These are phyloP conservation scores for Gossypium sturtianum DNA, from an alignment of 345 rosid species.

Conservation along the genomic window DNA sequence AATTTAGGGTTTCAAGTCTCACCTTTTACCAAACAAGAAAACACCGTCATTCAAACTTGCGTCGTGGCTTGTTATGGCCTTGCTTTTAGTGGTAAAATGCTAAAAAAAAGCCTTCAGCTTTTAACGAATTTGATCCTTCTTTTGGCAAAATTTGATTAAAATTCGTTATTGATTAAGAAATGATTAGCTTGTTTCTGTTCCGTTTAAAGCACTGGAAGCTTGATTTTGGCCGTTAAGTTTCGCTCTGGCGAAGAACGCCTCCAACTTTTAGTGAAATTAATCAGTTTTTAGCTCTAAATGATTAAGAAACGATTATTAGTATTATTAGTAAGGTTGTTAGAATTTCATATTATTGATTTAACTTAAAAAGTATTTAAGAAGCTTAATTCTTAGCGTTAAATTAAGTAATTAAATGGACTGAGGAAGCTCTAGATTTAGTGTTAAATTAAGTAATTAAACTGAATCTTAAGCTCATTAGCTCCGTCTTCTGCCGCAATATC, in stretches of 20 bases:
- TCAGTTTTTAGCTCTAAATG: too few relatives aligned
- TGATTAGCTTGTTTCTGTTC: not conserved
- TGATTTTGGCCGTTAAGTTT: not conserved
- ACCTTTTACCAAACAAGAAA: constrained; percentile 89
- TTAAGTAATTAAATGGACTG: not conserved
- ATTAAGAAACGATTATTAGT: not conserved
- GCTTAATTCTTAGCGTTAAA: not conserved
- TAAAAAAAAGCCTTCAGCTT: not conserved
- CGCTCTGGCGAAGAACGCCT: too few relatives aligned
- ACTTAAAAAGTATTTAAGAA: not conserved
- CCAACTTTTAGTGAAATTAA: too few relatives aligned
- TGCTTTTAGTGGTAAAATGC: constrained; percentile 59
- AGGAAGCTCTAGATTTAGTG: not conserved
- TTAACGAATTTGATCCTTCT: not conserved
- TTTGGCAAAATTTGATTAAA: not conserved
- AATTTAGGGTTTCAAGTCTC: constrained; percentile 49
- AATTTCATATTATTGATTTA: not conserved
- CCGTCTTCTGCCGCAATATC: not conserved
- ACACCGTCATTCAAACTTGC: constrained; percentile 89
- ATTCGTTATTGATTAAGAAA: not conserved
- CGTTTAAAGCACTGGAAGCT: not conserved
- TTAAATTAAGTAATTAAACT: not conserved
- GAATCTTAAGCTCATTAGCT: not conserved
- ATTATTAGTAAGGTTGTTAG: not conserved
- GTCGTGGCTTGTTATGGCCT: constrained; percentile 97